A percentile compares a stretch with the other conserved stretches of the same genome.
These are phyloP conservation scores for Pichia californica DNA, from an alignment of 805 yeast species.

Conservation along the genomic window DNA sequence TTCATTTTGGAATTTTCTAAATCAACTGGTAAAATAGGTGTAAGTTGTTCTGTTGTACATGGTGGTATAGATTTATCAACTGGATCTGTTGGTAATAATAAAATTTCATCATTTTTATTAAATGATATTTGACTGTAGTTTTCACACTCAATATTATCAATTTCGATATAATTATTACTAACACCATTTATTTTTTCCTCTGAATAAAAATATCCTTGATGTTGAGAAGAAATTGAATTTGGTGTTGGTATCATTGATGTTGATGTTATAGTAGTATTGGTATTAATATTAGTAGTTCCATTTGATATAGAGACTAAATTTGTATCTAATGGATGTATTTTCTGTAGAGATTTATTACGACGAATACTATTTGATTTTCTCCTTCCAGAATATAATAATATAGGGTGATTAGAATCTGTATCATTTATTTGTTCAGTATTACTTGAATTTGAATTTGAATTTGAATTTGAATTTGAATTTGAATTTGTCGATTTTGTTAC, in stretches of 20 bases:
- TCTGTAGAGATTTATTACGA: conserved; percentile 1
- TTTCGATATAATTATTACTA: background rate
- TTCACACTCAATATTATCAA: too few relatives aligned
- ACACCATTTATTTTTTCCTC: background rate
- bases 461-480: too few relatives aligned
- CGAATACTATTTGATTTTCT: conserved; percentile 7
- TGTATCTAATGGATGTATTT: conserved; percentile 2
- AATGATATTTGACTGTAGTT: background rate
- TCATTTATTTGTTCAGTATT: background rate
- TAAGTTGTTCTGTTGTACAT: conserved; percentile 23
- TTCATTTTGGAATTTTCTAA: too few relatives aligned
- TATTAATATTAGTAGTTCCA: too few relatives aligned
- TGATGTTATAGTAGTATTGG: background rate
- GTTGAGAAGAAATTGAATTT: background rate
- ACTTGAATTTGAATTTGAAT: too few relatives aligned
- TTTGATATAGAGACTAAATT: too few relatives aligned
- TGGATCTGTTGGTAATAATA: conserved; percentile 24
- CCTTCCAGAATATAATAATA: conserved; percentile 2
- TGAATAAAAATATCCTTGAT: background rate
- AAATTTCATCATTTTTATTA: conserved; percentile 11
- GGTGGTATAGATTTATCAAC: conserved; percentile 24
- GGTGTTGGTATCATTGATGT: background rate
- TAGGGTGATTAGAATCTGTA: conserved; percentile 1
- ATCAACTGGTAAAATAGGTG: conserved; percentile 21
- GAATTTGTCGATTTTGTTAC: background rate